Conservation (phyloP, 305 asterid species). For the Caryopteris hybrid region DNA sequence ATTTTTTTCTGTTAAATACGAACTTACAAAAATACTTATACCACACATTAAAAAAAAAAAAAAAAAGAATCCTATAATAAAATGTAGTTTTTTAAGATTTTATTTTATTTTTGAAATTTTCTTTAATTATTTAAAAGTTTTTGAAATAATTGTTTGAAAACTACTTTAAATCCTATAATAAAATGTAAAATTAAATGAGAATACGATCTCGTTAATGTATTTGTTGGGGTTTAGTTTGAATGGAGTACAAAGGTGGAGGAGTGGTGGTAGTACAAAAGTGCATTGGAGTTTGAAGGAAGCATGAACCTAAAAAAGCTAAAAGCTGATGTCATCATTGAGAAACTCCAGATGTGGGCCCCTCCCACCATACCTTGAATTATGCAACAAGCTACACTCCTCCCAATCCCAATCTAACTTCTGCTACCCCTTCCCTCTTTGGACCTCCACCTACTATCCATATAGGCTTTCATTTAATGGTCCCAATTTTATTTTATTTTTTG, state of each 20-base stretch:
- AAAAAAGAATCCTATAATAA: too few relatives aligned
- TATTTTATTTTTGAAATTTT: too few relatives aligned
- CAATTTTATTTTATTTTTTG: background rate
- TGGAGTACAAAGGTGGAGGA: background rate
- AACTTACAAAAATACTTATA: too few relatives aligned
- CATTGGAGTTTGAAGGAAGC: conserved; percentile 26
- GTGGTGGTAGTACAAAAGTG: background rate
- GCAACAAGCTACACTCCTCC: conserved; percentile 13
- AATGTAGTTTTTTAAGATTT: too few relatives aligned
- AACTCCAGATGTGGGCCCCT: conserved; percentile 21
- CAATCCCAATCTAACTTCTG: background rate
- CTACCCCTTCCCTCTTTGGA: background rate
- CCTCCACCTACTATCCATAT: background rate
- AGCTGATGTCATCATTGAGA: conserved; percentile 30
- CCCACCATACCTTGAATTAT: conserved; percentile 19
- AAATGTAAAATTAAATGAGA: too few relatives aligned
- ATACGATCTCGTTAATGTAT: too few relatives aligned
- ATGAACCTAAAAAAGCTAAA: conserved; percentile 13
- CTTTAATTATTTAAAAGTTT: too few relatives aligned
- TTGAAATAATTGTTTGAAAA: too few relatives aligned
- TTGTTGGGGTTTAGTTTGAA: too few relatives aligned
- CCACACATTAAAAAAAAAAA: too few relatives aligned
- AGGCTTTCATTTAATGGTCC: background rate
- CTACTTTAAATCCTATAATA: too few relatives aligned
- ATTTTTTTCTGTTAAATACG: too few relatives aligned